phyloP scores from a whole-genome alignment of 768 basidiomycete genomes.

The Trametes elegans region DNA sequence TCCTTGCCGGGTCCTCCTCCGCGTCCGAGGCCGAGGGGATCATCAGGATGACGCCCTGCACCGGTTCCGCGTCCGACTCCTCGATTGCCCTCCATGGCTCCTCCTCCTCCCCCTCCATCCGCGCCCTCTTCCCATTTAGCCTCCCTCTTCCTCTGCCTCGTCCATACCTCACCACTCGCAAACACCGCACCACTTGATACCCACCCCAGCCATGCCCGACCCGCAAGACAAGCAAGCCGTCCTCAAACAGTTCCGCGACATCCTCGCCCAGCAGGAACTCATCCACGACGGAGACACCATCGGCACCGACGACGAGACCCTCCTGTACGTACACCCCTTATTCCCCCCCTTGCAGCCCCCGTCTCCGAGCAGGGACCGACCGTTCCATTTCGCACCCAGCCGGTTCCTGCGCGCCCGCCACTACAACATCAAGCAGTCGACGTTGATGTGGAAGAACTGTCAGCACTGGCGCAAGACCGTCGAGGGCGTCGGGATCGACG shows the following conservation, averaged over 20 bases:
- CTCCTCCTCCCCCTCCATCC: background rate
- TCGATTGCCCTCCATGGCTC: conserved; percentile 1
- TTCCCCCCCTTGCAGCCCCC: background rate
- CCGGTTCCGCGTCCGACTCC: conserved; percentile 2
- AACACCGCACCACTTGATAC: background rate
- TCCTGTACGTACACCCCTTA: conserved; percentile 41
- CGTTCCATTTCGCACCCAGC: conserved; percentile 34
- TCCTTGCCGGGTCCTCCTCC: background rate
- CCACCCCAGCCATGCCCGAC: conserved; percentile 17
- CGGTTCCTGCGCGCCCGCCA: conserved; percentile 77
- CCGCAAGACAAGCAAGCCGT: conserved; percentile 28
- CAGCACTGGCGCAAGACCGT: conserved; percentile 68
- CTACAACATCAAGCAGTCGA: conserved; percentile 56
- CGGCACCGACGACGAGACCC: conserved; percentile 57
- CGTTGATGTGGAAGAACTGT: conserved; percentile 64
- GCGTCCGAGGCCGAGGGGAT: background rate
- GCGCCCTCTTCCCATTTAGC: background rate
- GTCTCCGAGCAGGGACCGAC: background rate
- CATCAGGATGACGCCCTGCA: conserved; percentile 11
- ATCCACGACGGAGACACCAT: conserved; percentile 52
- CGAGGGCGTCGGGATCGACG: conserved; percentile 63
- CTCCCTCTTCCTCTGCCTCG: background rate
- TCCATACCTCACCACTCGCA: background rate
- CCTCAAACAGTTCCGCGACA: conserved; percentile 49
- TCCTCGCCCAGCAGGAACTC: conserved; percentile 51